A percentile compares a stretch with the other conserved stretches of the same genome.
Conservation (phyloP, 2,329 filamentous ascomycete genomes). For the Diaporthe destruens region DNA sequence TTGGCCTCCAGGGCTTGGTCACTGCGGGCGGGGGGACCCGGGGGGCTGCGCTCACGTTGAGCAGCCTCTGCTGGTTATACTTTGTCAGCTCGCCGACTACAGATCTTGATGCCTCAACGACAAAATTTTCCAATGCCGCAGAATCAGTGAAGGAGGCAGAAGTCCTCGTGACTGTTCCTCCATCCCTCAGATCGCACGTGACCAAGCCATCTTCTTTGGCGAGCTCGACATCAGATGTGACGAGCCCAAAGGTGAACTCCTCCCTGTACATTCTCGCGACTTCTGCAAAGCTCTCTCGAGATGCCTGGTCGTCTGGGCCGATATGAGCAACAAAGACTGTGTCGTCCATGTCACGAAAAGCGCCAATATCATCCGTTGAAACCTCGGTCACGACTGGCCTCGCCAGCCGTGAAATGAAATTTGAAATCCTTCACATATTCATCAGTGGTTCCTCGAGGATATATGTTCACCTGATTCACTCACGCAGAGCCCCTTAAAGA, state of each 20-base stretch:
- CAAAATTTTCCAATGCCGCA: constrained; percentile 47
- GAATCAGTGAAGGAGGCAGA: constrained; percentile 41
- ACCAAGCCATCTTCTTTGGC: constrained; percentile 44
- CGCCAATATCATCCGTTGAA: constrained; percentile 42
- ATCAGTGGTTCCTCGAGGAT: not conserved
- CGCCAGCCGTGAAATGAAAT: constrained; percentile 46
- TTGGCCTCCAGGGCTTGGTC: not conserved
- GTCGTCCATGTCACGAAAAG: constrained; percentile 50
- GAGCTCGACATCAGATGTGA: constrained; percentile 40
- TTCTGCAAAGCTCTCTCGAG: constrained; percentile 44
- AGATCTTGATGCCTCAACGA: constrained; percentile 47
- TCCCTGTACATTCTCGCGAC: constrained; percentile 48
- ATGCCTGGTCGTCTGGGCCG: constrained; percentile 41
- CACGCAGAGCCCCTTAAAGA: constrained; percentile 43
- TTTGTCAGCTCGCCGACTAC: constrained; percentile 51
- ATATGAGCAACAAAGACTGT: constrained; percentile 51
- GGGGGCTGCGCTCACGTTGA: constrained; percentile 49
- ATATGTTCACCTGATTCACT: constrained; percentile 8
- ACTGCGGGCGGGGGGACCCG: not conserved
- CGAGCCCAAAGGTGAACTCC: constrained; percentile 53
- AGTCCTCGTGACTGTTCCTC: constrained; percentile 45
- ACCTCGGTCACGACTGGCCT: constrained; percentile 48
- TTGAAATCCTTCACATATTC: constrained; percentile 42
- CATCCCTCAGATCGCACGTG: constrained; percentile 50
- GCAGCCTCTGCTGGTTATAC: constrained; percentile 50